These are phyloP conservation scores for Neocucurbitaria cava DNA, from an alignment of 2,329 filamentous ascomycete species.

Conservation along the genomic window DNA sequence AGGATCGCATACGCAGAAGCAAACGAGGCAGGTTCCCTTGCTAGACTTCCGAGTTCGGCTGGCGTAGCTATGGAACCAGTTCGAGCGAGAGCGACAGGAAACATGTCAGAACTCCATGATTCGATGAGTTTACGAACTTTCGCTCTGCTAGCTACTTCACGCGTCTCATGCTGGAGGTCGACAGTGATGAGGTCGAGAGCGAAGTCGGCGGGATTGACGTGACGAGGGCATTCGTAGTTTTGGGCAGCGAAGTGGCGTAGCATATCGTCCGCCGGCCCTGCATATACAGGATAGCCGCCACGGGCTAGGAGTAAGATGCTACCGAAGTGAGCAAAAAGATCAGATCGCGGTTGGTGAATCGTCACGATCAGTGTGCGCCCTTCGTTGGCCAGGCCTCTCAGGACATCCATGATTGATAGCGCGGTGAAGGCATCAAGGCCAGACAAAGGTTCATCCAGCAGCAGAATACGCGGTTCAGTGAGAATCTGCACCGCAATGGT, in stretches of 20 bases:
- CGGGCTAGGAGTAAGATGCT: slow-evolving; percentile 74
- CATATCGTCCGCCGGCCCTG: slow-evolving; percentile 69
- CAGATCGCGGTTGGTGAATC: slow-evolving; percentile 78
- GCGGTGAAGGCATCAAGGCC: slow-evolving; percentile 81
- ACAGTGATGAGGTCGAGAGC: slow-evolving; percentile 79
- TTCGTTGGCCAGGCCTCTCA: slow-evolving; percentile 73
- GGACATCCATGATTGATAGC: slow-evolving; percentile 72
- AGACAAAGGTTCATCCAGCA: slow-evolving; percentile 79
- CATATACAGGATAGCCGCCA: slow-evolving; percentile 72
- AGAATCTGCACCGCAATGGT: slow-evolving; percentile 80
- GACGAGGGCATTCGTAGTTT: slow-evolving; percentile 69
- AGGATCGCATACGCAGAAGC: slow-evolving; percentile 70
- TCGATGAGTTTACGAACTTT: slow-evolving; percentile 68
- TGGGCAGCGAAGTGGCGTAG: slow-evolving; percentile 67
- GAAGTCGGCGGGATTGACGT: slow-evolving; percentile 80
- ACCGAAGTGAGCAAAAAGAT: slow-evolving; percentile 74
- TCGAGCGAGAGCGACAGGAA: slow-evolving; percentile 29
- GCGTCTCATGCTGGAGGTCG: slow-evolving; percentile 70
- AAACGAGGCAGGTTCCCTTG: slow-evolving; percentile 69
- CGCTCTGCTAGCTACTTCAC: slow-evolving; percentile 68
- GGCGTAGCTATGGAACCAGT: slow-evolving; percentile 64
- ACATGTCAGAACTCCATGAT: slow-evolving; percentile 58
- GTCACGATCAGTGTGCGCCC: slow-evolving; percentile 78
- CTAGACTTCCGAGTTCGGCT: slow-evolving; percentile 73
- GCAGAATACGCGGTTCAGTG: slow-evolving; percentile 74